Percentiles rank a stretch among this genome's conserved stretches.
Evolutionary conservation across 2,329 filamentous ascomycete species (phyloP).

Genomic region (Lithohypha guttulata): DNA sequence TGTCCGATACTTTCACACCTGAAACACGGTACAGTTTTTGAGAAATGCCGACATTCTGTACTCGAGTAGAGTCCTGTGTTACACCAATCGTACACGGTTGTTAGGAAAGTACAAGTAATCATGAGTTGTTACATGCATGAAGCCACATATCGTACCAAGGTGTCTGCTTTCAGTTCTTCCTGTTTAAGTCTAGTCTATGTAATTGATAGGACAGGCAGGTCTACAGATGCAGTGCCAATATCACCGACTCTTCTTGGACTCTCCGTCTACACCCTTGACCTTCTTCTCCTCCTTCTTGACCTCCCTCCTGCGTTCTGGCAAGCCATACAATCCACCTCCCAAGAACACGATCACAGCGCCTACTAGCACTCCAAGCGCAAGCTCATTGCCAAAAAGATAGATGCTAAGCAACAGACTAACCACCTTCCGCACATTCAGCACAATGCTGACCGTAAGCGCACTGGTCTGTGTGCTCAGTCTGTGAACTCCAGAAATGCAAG

Average conservation of each 20-base stretch:
- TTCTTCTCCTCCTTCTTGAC: not conserved
- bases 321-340: slow-evolving; percentile 80
- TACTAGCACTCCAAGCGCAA: slow-evolving; percentile 64
- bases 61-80: too few relatives aligned
- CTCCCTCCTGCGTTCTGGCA: slow-evolving; percentile 1
- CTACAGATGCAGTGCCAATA: too few relatives aligned
- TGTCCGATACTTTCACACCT: too few relatives aligned
- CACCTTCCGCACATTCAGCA: slow-evolving; percentile 88
- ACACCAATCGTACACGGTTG: too few relatives aligned
- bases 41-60: too few relatives aligned
- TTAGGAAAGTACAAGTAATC: too few relatives aligned
- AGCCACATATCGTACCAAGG: too few relatives aligned
- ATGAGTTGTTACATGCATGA: too few relatives aligned
- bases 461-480: slow-evolving; percentile 80
- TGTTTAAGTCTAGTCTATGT: too few relatives aligned
- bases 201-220: too few relatives aligned
- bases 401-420: slow-evolving; percentile 86
- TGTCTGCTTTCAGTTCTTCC: too few relatives aligned
- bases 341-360: slow-evolving; percentile 82
- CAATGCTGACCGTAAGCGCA: slow-evolving; percentile 89
- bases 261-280: slow-evolving; percentile 1
- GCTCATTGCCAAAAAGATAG: slow-evolving; percentile 79
- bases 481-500: slow-evolving; percentile 93
- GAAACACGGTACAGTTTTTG: too few relatives aligned
- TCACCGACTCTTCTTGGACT: slow-evolving; percentile 9